A percentile compares a stretch with the other conserved stretches of the same genome.
Evolutionary conservation across 2,329 filamentous ascomycete species (phyloP).

Genomic region (Bretziella fagacearum): DNA sequence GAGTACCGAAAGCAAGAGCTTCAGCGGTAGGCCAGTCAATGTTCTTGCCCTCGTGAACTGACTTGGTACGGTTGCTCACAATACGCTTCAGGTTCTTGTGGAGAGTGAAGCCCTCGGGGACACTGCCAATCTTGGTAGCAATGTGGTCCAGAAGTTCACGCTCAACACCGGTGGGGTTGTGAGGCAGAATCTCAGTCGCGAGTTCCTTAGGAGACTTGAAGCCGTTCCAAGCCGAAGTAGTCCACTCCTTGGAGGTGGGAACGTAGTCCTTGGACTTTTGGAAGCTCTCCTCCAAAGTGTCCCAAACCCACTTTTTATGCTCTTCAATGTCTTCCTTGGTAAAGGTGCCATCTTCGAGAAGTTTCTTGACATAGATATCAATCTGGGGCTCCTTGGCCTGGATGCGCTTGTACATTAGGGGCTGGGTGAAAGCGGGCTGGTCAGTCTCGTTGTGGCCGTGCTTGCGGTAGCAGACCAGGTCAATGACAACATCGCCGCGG

Average conservation of each 20-base stretch:
- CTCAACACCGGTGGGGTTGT: conserved; percentile 72
- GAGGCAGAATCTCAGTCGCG: conserved; percentile 81
- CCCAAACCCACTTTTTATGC: conserved; percentile 99
- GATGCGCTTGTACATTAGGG: conserved; percentile 98
- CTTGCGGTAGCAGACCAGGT: conserved; percentile 97
- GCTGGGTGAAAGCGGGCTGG: conserved; percentile 98
- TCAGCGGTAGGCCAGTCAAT: conserved; percentile 98
- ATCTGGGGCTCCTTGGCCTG: conserved; percentile 68
- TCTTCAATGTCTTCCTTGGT: conserved; percentile 96
- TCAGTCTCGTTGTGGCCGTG: conserved; percentile 99
- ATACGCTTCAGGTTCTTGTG: conserved; percentile 98
- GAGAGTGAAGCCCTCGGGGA: conserved; percentile 70
- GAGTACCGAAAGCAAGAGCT: conserved; percentile 80
- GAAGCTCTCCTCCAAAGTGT: conserved; percentile 96
- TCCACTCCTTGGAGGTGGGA: conserved; percentile 92
- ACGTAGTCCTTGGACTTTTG: conserved; percentile 94
- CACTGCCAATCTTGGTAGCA: conserved; percentile 58
- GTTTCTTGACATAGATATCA: conserved; percentile 80
- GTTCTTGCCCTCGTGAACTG: conserved; percentile 75
- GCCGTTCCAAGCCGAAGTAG: conserved; percentile 96
- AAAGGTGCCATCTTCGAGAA: conserved; percentile 83
- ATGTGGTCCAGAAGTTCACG: conserved; percentile 60
- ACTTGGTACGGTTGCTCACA: conserved; percentile 74
- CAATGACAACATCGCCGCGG: conserved; percentile 94
- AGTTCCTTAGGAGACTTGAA: conserved; percentile 99